These are phyloP conservation scores for Pichia sp. DNA, from an alignment of 1,139 yeast genomes.

Conservation along the genomic window DNA sequence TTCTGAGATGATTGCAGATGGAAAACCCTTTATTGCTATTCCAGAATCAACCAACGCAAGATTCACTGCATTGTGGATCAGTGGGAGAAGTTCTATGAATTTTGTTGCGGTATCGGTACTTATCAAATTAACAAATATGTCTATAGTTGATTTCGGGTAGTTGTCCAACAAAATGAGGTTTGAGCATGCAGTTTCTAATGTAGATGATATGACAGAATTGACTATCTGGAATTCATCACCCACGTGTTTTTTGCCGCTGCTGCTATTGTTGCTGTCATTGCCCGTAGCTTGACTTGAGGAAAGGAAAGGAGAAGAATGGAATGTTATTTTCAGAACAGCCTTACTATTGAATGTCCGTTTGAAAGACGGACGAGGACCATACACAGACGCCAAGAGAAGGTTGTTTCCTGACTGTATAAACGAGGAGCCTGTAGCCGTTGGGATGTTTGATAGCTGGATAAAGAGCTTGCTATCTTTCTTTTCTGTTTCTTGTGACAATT, in stretches of 20 bases:
- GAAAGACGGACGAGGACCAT: constrained; percentile 81
- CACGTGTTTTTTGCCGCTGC: background rate
- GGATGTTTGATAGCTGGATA: constrained; percentile 58
- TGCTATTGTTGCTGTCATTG: background rate
- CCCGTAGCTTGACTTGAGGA: constrained; percentile 5
- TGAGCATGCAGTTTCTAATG: constrained; percentile 36
- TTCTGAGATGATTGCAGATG: constrained; percentile 40
- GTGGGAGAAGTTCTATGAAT: constrained; percentile 38
- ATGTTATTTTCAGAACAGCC: constrained; percentile 26
- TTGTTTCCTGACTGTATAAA: constrained; percentile 66
- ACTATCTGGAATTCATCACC: constrained; percentile 10
- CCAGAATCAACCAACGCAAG: constrained; percentile 82
- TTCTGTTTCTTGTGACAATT: background rate
- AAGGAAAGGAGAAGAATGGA: constrained; percentile 23
- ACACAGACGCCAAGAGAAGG: constrained; percentile 65
- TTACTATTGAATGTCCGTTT: constrained; percentile 27
- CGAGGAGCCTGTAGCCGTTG: constrained; percentile 81
- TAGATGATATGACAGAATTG: constrained; percentile 37
- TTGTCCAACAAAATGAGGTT: constrained; percentile 63
- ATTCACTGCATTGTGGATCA: constrained; percentile 57
- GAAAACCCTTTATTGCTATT: constrained; percentile 71
- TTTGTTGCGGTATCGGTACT: constrained; percentile 40
- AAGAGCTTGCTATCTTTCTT: constrained; percentile 15
- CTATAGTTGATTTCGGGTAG: constrained; percentile 88
- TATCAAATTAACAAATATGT: constrained; percentile 67